Conservation (phyloP, 2,329 filamentous ascomycete species). For the Ascochyta rabiei region DNA sequence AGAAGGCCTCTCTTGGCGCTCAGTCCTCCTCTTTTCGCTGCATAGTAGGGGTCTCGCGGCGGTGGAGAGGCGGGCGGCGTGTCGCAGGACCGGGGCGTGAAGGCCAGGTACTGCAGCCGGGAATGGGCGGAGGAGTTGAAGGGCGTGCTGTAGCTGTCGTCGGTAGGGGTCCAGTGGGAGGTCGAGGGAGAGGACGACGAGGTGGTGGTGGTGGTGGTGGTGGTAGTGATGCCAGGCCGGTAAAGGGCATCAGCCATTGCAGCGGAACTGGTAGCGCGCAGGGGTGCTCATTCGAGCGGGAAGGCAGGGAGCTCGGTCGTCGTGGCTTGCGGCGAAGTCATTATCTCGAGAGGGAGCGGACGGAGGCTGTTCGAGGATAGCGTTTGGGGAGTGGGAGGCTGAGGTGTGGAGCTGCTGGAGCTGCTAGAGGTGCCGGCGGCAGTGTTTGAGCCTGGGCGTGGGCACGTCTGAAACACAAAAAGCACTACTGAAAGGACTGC, state of each 20-base stretch:
- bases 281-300: slow-evolving; percentile 39
- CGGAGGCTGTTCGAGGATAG: background rate
- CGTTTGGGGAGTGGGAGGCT: background rate
- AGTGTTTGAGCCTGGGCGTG: background rate
- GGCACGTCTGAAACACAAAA: slow-evolving; percentile 13
- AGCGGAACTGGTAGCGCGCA: slow-evolving; percentile 17
- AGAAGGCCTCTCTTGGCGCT: slow-evolving; percentile 17
- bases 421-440: no score
- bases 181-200: no score
- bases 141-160: slow-evolving; percentile 4
- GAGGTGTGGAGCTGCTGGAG: background rate
- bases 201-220: background rate
- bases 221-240: slow-evolving; percentile 23
- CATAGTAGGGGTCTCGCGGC: slow-evolving; percentile 26
- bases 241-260: slow-evolving; percentile 39
- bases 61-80: slow-evolving; percentile 44
- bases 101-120: slow-evolving; percentile 32
- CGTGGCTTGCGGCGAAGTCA: slow-evolving; percentile 24
- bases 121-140: slow-evolving; percentile 20
- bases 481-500: slow-evolving; percentile 1
- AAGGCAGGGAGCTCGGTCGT: slow-evolving; percentile 25
- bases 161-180: slow-evolving; percentile 14
- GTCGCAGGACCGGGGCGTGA: slow-evolving; percentile 32
- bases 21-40: slow-evolving; percentile 16
- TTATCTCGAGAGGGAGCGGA: slow-evolving; percentile 30